Evolutionary conservation across 2,329 filamentous ascomycete genomes (phyloP), one percentile per base, ranked within the genome.

Genomic region (Phyllosticta citrichinensis): DNA sequence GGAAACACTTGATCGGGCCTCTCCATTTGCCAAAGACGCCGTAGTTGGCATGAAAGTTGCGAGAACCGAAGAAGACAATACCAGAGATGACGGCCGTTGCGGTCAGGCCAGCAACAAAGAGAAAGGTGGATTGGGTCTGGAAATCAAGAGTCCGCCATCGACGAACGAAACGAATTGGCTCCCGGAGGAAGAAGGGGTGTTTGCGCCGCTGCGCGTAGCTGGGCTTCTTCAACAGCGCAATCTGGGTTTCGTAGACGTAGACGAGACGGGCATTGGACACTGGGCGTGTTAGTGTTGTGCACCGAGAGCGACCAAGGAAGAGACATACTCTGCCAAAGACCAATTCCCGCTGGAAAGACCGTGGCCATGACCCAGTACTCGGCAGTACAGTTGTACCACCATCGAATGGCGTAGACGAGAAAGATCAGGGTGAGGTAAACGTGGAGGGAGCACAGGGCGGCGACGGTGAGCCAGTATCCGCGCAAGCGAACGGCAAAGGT

Each of bases 301-400:
- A 6, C n/a, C 2, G 6, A 5, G n/a, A 35, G 33, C 3, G 10
- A 24, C 11, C 4, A 19, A 19, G 10, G 27, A 22, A 27, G 14
- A 22, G 17, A 24, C 17, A 30, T 61, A 61, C 59, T 53, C n/a
- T 61, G 54, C 20, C 52, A 61, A 14, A 61, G 54, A 17, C 54
- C 59, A 6, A 61, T 19, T 8, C 59, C 59, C 3, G 52, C 2
- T 3, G 59, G 59, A 27, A 61, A 61, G 25, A 61, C 14, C 4
- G 51, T 35, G 12, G 55, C 55, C 60, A 58, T 62, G 52, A 58
- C 55, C 55, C 55, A 62, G 60, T 57, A 62, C 14, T 62, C 60
- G 14, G 55, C 51, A 8, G 24, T 30, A 27, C 60, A 62, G 19
- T 25, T 35, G 33, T 58, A 62, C 60, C 60, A 62, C 30, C 56